Conservation (phyloP, 306 rosid species). For the Sphenostylis stenocarpa region DNA sequence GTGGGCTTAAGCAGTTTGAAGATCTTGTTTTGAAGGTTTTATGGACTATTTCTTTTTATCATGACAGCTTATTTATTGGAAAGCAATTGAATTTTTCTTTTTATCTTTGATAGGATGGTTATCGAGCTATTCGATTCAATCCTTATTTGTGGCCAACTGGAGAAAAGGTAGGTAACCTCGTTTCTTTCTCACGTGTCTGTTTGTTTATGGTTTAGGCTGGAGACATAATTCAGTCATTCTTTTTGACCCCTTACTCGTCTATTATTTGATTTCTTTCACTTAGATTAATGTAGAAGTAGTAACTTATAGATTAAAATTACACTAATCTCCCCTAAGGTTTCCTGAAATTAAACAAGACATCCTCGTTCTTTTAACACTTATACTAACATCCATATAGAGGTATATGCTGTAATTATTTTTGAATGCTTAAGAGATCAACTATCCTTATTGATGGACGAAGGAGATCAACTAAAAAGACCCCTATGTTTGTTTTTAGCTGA, state of each 20-base stretch:
- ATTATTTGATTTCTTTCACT: not conserved
- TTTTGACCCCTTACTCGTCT: not conserved
- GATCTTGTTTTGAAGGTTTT: slow-evolving; percentile 68
- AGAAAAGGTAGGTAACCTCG: slow-evolving; percentile 52
- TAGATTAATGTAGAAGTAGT: slow-evolving; percentile 8
- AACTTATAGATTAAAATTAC: no score
- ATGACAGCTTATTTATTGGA: not conserved
- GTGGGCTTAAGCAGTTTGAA: slow-evolving; percentile 74
- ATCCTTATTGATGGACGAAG: not conserved
- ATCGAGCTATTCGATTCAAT: slow-evolving; percentile 81
- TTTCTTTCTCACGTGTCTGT: not conserved
- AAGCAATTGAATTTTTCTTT: slow-evolving; percentile 28
- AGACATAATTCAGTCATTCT: not conserved
- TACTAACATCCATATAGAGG: no score
- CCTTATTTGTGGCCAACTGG: slow-evolving; percentile 92
- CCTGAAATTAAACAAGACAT: no score
- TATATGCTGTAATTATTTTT: no score
- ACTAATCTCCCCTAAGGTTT: no score
- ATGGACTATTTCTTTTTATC: slow-evolving; percentile 20
- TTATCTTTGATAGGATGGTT: slow-evolving; percentile 64
- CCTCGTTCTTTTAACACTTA: no score
- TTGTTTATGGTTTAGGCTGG: not conserved
- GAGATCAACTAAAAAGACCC: not conserved
- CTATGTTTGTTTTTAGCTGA: not conserved
- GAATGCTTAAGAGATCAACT: no score